A percentile compares a stretch with the other conserved stretches of the same genome.
Evolutionary conservation across 495 filamentous ascomycete species (phyloP).

Genomic region (Neurospora tetraspora): DNA sequence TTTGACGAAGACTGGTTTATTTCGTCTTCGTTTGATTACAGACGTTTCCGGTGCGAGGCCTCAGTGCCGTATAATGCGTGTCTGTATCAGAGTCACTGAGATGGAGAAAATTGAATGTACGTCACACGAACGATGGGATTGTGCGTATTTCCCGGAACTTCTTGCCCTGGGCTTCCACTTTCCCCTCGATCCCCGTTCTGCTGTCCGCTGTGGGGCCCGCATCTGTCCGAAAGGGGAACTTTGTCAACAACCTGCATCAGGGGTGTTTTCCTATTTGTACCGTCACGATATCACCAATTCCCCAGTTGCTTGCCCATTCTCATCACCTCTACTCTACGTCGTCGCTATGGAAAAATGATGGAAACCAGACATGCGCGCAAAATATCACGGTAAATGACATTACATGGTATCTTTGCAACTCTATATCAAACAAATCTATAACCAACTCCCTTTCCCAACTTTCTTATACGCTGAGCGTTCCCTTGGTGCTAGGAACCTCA

Average conservation of each 20-base stretch:
- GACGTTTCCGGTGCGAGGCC: neutral
- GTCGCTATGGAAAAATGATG: neutral
- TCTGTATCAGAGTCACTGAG: no score
- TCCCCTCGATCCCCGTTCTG: neutral
- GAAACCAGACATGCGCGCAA: neutral
- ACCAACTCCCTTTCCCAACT: neutral
- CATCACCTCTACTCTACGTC: neutral
- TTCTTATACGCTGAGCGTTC: slow-evolving; percentile 49
- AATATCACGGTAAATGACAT: neutral
- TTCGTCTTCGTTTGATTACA: neutral
- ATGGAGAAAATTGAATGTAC: neutral
- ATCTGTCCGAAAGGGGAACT: neutral
- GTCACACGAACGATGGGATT: neutral
- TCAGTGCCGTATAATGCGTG: neutral
- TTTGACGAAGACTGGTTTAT: neutral
- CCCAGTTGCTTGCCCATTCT: neutral
- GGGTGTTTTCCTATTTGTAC: neutral
- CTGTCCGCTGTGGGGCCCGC: neutral
- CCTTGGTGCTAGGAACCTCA: slow-evolving; percentile 92
- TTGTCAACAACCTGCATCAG: neutral
- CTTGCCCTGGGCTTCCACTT: neutral
- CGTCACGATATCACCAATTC: neutral
- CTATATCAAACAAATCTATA: neutral
- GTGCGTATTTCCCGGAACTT: neutral
- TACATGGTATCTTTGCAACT: slow-evolving; percentile 1